A percentile compares a stretch with the other conserved stretches of the same genome.
Conservation (phyloP, 140 eudicot species). For the Flaveria floridana region DNA sequence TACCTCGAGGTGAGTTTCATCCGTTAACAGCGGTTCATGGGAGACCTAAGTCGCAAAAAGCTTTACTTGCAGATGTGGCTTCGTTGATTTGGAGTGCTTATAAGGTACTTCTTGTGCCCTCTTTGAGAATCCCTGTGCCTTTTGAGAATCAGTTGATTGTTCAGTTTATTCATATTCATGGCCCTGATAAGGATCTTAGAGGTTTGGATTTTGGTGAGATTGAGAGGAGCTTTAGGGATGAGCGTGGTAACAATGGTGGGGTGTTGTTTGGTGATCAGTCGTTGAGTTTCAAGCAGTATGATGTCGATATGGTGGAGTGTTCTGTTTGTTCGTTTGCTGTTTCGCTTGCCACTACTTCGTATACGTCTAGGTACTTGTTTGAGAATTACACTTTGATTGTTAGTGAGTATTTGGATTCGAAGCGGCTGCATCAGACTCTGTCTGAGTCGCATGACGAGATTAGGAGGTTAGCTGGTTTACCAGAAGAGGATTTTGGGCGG, state of each 20-base stretch:
- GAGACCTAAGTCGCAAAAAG: slow-evolving; percentile 71
- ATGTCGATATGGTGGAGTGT: slow-evolving; percentile 64
- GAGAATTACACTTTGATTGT: slow-evolving; percentile 92
- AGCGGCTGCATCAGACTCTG: slow-evolving; percentile 69
- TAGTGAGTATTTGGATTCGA: slow-evolving; percentile 87
- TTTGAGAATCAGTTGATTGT: slow-evolving; percentile 62
- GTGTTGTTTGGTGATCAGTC: slow-evolving; percentile 72
- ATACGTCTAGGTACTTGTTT: slow-evolving; percentile 90
- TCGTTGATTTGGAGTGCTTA: slow-evolving; percentile 82
- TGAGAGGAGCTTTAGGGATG: slow-evolving; percentile 72
- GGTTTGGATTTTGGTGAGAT: slow-evolving; percentile 69
- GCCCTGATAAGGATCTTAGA: slow-evolving; percentile 28
- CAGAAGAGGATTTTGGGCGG: slow-evolving; percentile 80
- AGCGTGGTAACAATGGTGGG: slow-evolving; percentile 50
- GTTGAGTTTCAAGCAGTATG: slow-evolving; percentile 65
- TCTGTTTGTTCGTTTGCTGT: slow-evolving; percentile 79
- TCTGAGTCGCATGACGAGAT: slow-evolving; percentile 69
- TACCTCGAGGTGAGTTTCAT: slow-evolving; percentile 89
- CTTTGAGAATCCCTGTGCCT: slow-evolving; percentile 70
- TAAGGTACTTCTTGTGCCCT: slow-evolving; percentile 82
- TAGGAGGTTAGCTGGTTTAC: slow-evolving; percentile 61
- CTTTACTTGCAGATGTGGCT: slow-evolving; percentile 70
- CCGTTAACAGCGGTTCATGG: slow-evolving; percentile 76
- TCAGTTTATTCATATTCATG: slow-evolving; percentile 67
- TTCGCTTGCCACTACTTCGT: slow-evolving; percentile 57